These are phyloP conservation scores for Globisporangium recalcitrans DNA, from an alignment of 352 stramenopile genomes.

Conservation along the genomic window DNA sequence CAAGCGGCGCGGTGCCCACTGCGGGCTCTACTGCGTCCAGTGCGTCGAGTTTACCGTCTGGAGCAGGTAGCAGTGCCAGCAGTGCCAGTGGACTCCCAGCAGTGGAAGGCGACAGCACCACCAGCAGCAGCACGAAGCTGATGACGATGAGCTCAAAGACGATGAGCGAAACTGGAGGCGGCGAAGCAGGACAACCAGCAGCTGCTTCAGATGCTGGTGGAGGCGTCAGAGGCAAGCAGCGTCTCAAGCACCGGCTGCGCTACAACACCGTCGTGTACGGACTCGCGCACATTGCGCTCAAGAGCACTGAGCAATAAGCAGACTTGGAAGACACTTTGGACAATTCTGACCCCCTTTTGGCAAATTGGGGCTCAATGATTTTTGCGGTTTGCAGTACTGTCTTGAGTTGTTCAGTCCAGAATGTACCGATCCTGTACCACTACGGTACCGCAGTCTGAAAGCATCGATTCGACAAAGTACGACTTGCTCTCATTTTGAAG, in stretches of 20 bases:
- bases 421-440: neutral
- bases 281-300: slow-evolving; percentile 47
- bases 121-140: slow-evolving; percentile 8
- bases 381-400: neutral
- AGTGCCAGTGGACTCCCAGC: neutral
- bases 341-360: neutral
- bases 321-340: no score
- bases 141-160: neutral
- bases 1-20: slow-evolving; percentile 5
- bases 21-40: slow-evolving; percentile 6
- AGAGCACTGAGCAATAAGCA: slow-evolving; percentile 24
- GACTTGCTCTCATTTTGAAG: no score
- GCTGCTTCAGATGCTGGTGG: neutral
- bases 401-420: neutral
- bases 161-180: neutral
- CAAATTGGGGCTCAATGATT: neutral
- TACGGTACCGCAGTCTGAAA: neutral
- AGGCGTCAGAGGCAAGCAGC: slow-evolving; percentile 15
- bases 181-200: neutral
- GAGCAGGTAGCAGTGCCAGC: slow-evolving; percentile 8
- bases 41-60: slow-evolving; percentile 3
- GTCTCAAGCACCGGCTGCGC: slow-evolving; percentile 67
- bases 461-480: neutral
- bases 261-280: slow-evolving; percentile 73
- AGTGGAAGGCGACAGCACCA: neutral